phyloP scores from a whole-genome alignment of 495 filamentous ascomycete species.

The Cairneyella variabilis region DNA sequence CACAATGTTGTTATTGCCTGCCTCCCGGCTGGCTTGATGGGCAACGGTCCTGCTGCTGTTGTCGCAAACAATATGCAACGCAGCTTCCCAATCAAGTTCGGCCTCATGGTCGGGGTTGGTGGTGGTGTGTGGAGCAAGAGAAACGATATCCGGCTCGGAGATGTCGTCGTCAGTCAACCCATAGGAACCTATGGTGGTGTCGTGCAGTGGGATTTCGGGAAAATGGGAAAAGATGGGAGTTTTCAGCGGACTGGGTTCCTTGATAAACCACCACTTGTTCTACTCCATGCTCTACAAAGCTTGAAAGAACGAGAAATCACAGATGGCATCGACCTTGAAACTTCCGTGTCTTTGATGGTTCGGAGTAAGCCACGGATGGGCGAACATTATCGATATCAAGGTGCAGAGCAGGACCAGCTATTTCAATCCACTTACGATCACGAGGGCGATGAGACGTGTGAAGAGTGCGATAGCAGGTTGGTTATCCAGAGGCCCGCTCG shows the following conservation, averaged over 20 bases:
- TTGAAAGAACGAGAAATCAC: background rate
- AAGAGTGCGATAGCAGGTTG: conserved; percentile 5
- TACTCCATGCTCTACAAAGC: conserved; percentile 5
- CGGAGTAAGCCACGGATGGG: conserved; percentile 7
- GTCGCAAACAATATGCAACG: conserved; percentile 31
- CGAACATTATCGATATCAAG: conserved; percentile 19
- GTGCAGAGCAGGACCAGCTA: conserved; percentile 26
- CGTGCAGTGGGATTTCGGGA: conserved; percentile 41
- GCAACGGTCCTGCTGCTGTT: conserved; percentile 30
- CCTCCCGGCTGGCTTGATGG: conserved; percentile 31
- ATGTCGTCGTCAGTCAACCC: conserved; percentile 24
- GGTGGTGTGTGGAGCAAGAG: conserved; percentile 31
- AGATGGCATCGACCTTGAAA: conserved; percentile 2
- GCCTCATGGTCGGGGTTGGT: conserved; percentile 40
- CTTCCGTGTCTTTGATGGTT: background rate
- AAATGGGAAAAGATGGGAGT: conserved; percentile 22
- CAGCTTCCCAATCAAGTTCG: conserved; percentile 35
- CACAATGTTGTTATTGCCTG: conserved; percentile 45
- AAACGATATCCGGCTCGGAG: conserved; percentile 21
- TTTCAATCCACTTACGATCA: conserved; percentile 32
- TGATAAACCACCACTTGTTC: conserved; percentile 29
- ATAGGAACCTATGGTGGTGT: conserved; percentile 31
- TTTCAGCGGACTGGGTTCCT: conserved; percentile 34
- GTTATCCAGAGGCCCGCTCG: background rate
- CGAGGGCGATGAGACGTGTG: conserved; percentile 14